Conservation (phyloP, 768 basidiomycete species). For the Pisolithus sp. region DNA sequence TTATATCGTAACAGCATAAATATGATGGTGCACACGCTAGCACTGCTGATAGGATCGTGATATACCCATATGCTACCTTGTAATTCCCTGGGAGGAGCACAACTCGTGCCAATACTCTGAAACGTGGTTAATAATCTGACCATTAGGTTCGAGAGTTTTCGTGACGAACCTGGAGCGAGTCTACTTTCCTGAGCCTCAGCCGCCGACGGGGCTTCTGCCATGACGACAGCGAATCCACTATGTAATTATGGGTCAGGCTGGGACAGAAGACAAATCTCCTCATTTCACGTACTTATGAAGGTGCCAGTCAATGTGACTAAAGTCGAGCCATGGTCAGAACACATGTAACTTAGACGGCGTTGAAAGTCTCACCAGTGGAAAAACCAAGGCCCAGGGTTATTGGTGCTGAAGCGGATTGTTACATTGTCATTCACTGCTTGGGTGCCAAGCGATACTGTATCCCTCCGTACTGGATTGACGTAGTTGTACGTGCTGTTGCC, state of each 20-base stretch:
- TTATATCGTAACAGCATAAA: too few species aligned
- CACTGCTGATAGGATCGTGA: too few species aligned
- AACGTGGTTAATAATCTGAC: not conserved
- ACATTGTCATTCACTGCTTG: constrained; percentile 30
- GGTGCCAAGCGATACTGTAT: constrained; percentile 33
- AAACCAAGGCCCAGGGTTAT: constrained; percentile 42
- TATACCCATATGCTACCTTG: too few species aligned
- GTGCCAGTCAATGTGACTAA: constrained; percentile 20
- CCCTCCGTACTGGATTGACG: constrained; percentile 45
- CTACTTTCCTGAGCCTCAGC: constrained; percentile 2
- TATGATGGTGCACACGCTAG: too few species aligned
- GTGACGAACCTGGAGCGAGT: constrained; percentile 9
- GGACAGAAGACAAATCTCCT: not conserved
- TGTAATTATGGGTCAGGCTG: constrained; percentile 27
- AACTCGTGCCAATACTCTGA: constrained; percentile 10
- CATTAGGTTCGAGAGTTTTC: not conserved
- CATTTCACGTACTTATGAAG: constrained; percentile 10
- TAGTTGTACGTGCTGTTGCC: constrained; percentile 36
- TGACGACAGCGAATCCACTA: constrained; percentile 16
- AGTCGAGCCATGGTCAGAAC: not conserved
- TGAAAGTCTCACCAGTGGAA: constrained; percentile 15
- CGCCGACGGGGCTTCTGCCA: constrained; percentile 12
- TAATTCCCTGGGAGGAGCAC: not conserved
- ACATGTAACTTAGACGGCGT: not conserved
- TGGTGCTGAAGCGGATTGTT: constrained; percentile 55